Conservation (phyloP, 345 rosid species). For the Turritis glabra region DNA sequence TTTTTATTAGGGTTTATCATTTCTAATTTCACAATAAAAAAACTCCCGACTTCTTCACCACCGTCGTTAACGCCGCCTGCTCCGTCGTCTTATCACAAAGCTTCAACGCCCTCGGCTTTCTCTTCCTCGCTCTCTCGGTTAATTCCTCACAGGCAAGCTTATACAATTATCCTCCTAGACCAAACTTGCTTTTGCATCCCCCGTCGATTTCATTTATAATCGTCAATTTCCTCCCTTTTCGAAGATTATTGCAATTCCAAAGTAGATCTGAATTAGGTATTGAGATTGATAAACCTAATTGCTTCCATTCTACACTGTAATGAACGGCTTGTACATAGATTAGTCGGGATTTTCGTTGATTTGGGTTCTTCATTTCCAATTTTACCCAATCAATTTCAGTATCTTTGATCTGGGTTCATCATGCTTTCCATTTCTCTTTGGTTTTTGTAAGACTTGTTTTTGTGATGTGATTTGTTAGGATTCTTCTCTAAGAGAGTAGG, state of each 20-base stretch:
- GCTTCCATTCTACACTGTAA: background rate
- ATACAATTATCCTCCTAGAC: background rate
- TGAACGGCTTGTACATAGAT: background rate
- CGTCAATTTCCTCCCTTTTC: background rate
- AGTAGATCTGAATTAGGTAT: slow-evolving; percentile 1
- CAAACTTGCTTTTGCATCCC: background rate
- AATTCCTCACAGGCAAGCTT: slow-evolving; percentile 10
- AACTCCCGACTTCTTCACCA: background rate
- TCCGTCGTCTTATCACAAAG: slow-evolving; percentile 4
- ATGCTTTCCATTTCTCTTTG: background rate
- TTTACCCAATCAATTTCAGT: background rate
- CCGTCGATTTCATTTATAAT: background rate
- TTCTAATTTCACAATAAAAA: background rate
- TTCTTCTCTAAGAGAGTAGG: background rate
- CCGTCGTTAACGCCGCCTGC: slow-evolving; percentile 29
- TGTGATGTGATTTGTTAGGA: slow-evolving; percentile 22
- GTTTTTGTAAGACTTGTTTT: background rate
- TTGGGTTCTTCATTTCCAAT: no score
- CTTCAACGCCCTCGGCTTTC: background rate
- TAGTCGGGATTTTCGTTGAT: background rate
- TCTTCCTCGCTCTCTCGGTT: background rate
- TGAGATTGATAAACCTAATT: background rate
- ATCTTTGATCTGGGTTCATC: background rate
- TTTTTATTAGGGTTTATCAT: slow-evolving; percentile 16
- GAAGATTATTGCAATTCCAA: background rate